phyloP scores from a whole-genome alignment of 2,329 filamentous ascomycete species.

The Periconia macrospinosa region DNA sequence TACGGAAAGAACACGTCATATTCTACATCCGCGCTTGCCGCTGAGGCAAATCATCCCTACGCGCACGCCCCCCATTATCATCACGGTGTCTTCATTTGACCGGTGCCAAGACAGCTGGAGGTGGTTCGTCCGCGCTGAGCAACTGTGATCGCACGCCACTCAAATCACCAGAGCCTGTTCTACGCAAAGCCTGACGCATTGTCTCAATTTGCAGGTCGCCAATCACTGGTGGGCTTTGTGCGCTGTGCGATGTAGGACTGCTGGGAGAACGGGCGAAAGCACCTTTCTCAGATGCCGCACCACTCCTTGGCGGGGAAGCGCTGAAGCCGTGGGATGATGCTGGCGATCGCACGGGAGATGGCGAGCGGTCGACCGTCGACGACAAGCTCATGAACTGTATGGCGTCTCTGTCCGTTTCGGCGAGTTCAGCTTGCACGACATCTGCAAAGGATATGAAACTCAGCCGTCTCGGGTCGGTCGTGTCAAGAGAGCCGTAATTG shows the following conservation, averaged over 20 bases:
- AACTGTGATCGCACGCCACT: constrained; percentile 46
- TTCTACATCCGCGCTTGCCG: neutral
- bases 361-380: constrained; percentile 66
- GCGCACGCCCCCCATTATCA: neutral
- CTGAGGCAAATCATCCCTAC: neutral
- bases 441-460: constrained; percentile 98
- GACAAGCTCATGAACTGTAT: constrained; percentile 70
- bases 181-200: constrained; percentile 80
- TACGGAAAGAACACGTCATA: neutral
- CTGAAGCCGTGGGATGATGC: constrained; percentile 70
- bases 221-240: constrained; percentile 56
- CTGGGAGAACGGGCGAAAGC: constrained; percentile 56
- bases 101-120: constrained; percentile 28
- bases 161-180: constrained; percentile 83
- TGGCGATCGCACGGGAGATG: constrained; percentile 78
- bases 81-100: constrained; percentile 24
- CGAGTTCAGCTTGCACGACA: constrained; percentile 84
- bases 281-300: constrained; percentile 72
- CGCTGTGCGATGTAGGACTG: constrained; percentile 59
- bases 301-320: constrained; percentile 75
- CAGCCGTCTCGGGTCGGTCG: constrained; percentile 75
- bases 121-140: constrained; percentile 42
- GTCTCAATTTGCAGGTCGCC: constrained; percentile 88
- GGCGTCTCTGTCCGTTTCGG: constrained; percentile 68
- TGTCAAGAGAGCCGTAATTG: constrained; percentile 77